Evolutionary conservation across 805 yeast species (phyloP), one percentile per base, ranked within the genome.

Genomic region (Ogataea henricii): DNA sequence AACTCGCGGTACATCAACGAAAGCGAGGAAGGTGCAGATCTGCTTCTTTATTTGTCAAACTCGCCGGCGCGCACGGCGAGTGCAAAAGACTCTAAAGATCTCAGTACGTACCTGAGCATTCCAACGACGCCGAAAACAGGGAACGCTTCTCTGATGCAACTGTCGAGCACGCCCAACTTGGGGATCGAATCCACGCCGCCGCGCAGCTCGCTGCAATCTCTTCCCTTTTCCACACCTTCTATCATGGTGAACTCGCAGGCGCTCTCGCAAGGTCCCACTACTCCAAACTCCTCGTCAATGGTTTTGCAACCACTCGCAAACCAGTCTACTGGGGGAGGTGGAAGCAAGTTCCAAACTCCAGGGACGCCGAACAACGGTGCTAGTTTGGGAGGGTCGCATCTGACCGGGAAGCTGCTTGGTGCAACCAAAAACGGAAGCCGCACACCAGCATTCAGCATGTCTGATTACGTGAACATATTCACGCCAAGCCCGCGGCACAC

Each of bases 31-130:
- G 96, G 95, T 12, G 96, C 95, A 1, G 92, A 85, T 63, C 68
- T 89, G 51, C 74, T 89, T 52, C 78, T 89, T 80, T 89, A 80
- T 65, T 71, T 89, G 56, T 95, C 96, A 2, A 85, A 91, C 6
- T 86, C 94, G 7, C 96, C 96, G 1, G 67, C 67, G 1, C 55
- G 66, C 46, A 57, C 64, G 1, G 36, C 55, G 1, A 42, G 51
- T 10, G 79, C 87, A 4, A 46, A 45, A 29, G 61, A 58, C 4
- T 35, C 48, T 12, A 58, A 51, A 34, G 60, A 56, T 14, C 43
- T 40, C 23, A 48, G 32, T 39, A 33, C 41, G 12, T 51, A 49
- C 18, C 45, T 58, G 37, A 54, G 52, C 42, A 55, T 62, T 13
- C 65, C 67, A 20, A 59, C 66, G 9, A 64, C 67, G 6, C 68